A percentile compares a stretch with the other conserved stretches of the same genome.
Evolutionary conservation across 2,329 filamentous ascomycete genomes (phyloP).

Genomic region (Monosporascus cannonballus): DNA sequence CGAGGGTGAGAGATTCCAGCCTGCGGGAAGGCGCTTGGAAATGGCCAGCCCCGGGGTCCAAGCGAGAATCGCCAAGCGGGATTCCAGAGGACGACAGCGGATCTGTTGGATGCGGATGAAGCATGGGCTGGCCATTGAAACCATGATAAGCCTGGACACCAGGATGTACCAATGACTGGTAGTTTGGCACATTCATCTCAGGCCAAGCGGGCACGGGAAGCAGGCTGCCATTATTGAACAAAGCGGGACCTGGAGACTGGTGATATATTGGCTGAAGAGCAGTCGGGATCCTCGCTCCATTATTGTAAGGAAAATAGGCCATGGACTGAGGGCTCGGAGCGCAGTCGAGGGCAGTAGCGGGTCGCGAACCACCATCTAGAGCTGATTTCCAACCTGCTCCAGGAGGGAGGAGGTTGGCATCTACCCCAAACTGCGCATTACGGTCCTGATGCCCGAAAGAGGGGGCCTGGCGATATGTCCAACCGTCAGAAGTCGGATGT

Average conservation of each 20-base stretch:
- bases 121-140: conserved; percentile 19
- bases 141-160: conserved; percentile 28
- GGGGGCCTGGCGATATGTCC: conserved; percentile 13
- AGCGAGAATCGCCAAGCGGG: conserved; percentile 33
- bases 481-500: conserved; percentile 12
- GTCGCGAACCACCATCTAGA: conserved; percentile 11
- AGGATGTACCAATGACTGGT: conserved; percentile 25
- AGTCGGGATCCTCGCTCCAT: conserved; percentile 22
- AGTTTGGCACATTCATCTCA: conserved; percentile 27
- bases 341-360: conserved; percentile 18
- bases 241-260: conserved; percentile 30
- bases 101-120: conserved; percentile 23
- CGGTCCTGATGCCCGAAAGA: conserved; percentile 11
- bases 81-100: conserved; percentile 9
- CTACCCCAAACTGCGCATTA: conserved; percentile 8
- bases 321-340: conserved; percentile 17
- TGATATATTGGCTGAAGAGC: conserved; percentile 28
- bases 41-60: conserved; percentile 12
- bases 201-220: conserved; percentile 32
- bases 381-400: conserved; percentile 15
- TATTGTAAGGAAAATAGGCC: conserved; percentile 21
- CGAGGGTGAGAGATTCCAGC: conserved; percentile 27
- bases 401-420: conserved; percentile 11
- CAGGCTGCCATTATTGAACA: conserved; percentile 34
- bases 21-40: conserved; percentile 25